Evolutionary conservation across 1,139 yeast species (phyloP).

Genomic region (Meyerozyma carpophila): DNA sequence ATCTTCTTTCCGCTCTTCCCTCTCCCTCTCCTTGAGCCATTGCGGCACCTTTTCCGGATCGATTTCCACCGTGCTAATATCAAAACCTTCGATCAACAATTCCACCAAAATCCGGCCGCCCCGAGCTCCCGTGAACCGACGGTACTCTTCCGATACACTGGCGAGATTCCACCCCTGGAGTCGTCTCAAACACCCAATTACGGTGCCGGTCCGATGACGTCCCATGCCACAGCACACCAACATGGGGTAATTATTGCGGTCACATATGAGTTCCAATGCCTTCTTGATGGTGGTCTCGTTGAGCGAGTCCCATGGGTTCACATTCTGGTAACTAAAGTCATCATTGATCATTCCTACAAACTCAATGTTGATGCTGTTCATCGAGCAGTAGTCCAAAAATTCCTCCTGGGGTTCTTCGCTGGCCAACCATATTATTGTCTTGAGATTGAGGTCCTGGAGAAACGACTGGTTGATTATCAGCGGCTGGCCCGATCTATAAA

Average conservation of each 20-base stretch:
- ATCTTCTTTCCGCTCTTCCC: neutral
- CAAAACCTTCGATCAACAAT: constrained; percentile 80
- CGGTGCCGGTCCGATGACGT: constrained; percentile 92
- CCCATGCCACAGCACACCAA: constrained; percentile 98
- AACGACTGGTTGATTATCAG: constrained; percentile 89
- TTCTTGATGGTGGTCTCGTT: constrained; percentile 75
- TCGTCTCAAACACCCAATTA: constrained; percentile 85
- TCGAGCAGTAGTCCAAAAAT: constrained; percentile 74
- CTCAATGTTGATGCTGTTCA: constrained; percentile 59
- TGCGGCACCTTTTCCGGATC: constrained; percentile 47
- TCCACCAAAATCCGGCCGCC: constrained; percentile 93
- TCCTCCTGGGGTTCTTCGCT: constrained; percentile 93
- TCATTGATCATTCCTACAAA: constrained; percentile 64
- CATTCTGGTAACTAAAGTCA: constrained; percentile 26
- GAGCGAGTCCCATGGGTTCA: constrained; percentile 93
- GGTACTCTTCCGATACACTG: constrained; percentile 85
- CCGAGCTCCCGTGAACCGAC: constrained; percentile 86
- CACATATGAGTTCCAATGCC: constrained; percentile 71
- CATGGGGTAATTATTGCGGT: constrained; percentile 72
- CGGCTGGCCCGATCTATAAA: constrained; percentile 94
- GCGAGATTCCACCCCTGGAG: constrained; percentile 96
- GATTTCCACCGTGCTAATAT: constrained; percentile 48
- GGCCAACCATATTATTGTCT: constrained; percentile 88
- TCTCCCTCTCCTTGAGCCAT: constrained; percentile 17
- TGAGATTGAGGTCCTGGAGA: constrained; percentile 63